A percentile compares a stretch with the other conserved stretches of the same genome.
Conservation (phyloP, 768 basidiomycete genomes). For the Leccinum subtestaceum region DNA sequence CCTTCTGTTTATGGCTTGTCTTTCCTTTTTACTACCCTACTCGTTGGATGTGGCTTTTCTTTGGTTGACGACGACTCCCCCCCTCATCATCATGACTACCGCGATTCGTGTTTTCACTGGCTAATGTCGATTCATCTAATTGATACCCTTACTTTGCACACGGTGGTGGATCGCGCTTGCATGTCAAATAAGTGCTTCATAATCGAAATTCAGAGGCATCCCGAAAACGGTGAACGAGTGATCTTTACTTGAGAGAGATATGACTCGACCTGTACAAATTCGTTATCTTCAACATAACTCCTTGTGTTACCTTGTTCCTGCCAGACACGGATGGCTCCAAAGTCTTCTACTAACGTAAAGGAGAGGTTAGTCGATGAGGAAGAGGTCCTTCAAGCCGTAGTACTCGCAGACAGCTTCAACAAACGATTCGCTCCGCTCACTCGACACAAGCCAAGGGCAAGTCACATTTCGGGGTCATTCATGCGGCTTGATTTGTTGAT, state of each 20-base stretch:
- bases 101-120: slow-evolving; percentile 56
- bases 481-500: slow-evolving; percentile 14
- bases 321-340: slow-evolving; percentile 57
- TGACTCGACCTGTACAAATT: slow-evolving; percentile 25
- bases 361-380: slow-evolving; percentile 73
- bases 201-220: slow-evolving; percentile 24
- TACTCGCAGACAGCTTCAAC: slow-evolving; percentile 96
- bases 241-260: neutral
- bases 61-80: slow-evolving; percentile 52
- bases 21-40: slow-evolving; percentile 39
- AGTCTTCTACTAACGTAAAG: slow-evolving; percentile 49
- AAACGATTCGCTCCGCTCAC: slow-evolving; percentile 91
- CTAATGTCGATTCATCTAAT: slow-evolving; percentile 69
- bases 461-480: slow-evolving; percentile 25
- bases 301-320: neutral
- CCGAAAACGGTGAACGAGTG: neutral
- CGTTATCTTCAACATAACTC: neutral
- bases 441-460: slow-evolving; percentile 78
- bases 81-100: slow-evolving; percentile 59
- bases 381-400: slow-evolving; percentile 88
- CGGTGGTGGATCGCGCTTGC: slow-evolving; percentile 34
- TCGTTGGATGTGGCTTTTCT: slow-evolving; percentile 59
- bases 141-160: slow-evolving; percentile 45
- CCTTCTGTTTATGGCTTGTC: slow-evolving; percentile 35
- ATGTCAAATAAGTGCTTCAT: slow-evolving; percentile 34